phyloP scores from a whole-genome alignment of 257 asterid species.

The Solanum rostratum region DNA sequence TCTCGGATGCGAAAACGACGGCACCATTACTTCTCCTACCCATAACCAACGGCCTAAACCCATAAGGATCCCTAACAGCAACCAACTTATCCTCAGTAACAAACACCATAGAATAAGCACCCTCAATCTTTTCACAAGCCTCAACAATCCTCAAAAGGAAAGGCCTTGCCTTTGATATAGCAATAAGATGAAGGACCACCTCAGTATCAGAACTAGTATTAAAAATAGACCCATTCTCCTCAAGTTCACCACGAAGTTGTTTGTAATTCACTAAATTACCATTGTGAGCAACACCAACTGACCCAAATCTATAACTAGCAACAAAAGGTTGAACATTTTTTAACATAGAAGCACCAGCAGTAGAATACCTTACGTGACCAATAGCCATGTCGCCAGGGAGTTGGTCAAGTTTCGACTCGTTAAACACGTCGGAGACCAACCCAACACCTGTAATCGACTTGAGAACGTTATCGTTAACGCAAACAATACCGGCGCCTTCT shows the following conservation, averaged over 20 bases:
- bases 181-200: constrained; percentile 76
- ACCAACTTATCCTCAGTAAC: constrained; percentile 41
- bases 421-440: constrained; percentile 75
- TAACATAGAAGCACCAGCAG: constrained; percentile 90
- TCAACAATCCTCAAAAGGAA: constrained; percentile 78
- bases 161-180: constrained; percentile 79
- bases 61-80: constrained; percentile 36
- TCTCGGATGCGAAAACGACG: constrained; percentile 35
- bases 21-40: constrained; percentile 44
- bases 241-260: constrained; percentile 57
- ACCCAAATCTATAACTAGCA: constrained; percentile 76
- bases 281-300: constrained; percentile 93
- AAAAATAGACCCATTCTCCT: constrained; percentile 78
- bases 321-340: constrained; percentile 96
- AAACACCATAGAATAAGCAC: constrained; percentile 78
- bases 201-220: constrained; percentile 86
- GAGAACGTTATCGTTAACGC: constrained; percentile 52
- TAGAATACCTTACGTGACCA: constrained; percentile 89
- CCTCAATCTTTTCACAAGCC: constrained; percentile 75
- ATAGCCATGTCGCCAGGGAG: constrained; percentile 80
- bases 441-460: constrained; percentile 82
- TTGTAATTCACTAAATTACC: constrained; percentile 91
- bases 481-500: constrained; percentile 89
- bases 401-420: constrained; percentile 52
- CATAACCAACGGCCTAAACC: constrained; percentile 43